A percentile compares a stretch with the other conserved stretches of the same genome.
Conservation (phyloP, 768 basidiomycete genomes). For the Mycena filopes region DNA sequence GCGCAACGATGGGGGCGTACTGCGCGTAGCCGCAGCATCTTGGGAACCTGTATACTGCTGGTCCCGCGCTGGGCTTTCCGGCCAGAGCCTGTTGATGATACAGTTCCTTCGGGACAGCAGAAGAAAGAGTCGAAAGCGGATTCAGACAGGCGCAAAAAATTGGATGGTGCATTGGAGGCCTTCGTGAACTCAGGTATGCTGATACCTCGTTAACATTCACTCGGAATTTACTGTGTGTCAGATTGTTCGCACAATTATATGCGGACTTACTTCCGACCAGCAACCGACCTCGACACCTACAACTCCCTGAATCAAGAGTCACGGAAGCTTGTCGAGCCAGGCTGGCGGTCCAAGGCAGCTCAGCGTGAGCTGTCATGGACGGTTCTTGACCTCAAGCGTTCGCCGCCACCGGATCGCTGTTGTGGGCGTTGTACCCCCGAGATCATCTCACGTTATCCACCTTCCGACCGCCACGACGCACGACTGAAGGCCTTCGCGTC, state of each 20-base stretch:
- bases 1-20: constrained; percentile 15
- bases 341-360: constrained; percentile 13
- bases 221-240: background rate
- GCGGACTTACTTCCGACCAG: constrained; percentile 8
- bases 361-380: constrained; percentile 24
- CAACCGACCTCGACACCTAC: background rate
- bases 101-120: background rate
- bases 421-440: constrained; percentile 13
- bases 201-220: background rate
- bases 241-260: constrained; percentile 4
- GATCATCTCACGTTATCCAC: constrained; percentile 17
- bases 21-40: background rate
- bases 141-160: background rate
- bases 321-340: background rate
- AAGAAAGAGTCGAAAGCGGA: constrained; percentile 2
- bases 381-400: constrained; percentile 20
- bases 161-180: background rate
- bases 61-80: constrained; percentile 6
- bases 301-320: constrained; percentile 1
- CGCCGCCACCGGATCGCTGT: constrained; percentile 10
- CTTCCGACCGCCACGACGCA: constrained; percentile 16
- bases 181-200: constrained; percentile 9
- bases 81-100: background rate
- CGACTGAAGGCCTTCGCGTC: constrained; percentile 19
- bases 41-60: constrained; percentile 5